phyloP scores from a whole-genome alignment of 148 eudicot species.

The Rhododendron griersonianum region DNA sequence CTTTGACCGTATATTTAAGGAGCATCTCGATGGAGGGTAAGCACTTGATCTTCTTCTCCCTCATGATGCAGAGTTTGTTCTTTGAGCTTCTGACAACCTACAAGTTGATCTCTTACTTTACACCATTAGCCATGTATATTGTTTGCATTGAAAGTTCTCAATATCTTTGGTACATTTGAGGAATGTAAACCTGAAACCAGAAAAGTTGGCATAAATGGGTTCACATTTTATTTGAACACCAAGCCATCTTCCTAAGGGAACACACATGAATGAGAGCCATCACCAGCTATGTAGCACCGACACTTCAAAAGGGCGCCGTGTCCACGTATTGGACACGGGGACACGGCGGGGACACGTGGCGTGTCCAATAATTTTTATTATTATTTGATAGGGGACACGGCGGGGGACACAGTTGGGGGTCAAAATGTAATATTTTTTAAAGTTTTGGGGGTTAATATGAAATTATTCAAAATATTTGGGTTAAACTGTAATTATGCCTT shows the following conservation, averaged over 20 bases:
- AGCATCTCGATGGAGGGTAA: slow-evolving; percentile 87
- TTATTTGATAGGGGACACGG: too few species aligned
- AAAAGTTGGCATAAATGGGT: neutral
- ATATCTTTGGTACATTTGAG: neutral
- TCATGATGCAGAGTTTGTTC: neutral
- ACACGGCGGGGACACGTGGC: too few species aligned
- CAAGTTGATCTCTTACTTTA: neutral
- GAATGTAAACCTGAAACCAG: neutral
- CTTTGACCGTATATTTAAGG: slow-evolving; percentile 73
- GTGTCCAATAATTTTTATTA: too few species aligned
- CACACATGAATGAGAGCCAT: neutral
- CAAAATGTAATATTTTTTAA: too few species aligned
- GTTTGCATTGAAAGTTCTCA: neutral
- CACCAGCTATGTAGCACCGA: too few species aligned
- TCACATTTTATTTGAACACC: neutral
- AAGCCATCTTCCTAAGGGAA: neutral
- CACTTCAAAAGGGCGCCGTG: too few species aligned
- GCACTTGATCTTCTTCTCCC: slow-evolving; percentile 6
- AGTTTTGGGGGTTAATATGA: too few species aligned
- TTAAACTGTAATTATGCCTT: too few species aligned
- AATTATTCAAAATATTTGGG: too few species aligned
- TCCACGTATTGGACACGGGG: too few species aligned
- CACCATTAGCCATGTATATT: neutral
- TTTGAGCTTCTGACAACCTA: neutral
- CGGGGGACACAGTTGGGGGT: too few species aligned